Evolutionary conservation across 2,329 filamentous ascomycete species (phyloP).

Genomic region (Tolypocladium tundrense): DNA sequence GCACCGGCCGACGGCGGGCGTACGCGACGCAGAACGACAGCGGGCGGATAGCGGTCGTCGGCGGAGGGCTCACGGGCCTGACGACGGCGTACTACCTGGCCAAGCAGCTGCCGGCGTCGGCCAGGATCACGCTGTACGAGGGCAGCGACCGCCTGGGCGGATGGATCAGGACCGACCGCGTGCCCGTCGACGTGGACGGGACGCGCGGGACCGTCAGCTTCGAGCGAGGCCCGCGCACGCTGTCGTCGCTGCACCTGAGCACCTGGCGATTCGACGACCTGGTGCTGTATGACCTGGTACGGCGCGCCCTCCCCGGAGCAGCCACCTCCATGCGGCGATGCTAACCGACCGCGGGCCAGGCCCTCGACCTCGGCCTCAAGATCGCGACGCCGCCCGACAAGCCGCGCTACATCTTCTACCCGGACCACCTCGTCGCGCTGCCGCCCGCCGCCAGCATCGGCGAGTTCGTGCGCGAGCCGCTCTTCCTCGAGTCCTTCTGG

Average conservation of each 20-base stretch:
- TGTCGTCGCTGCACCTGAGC: conserved; percentile 42
- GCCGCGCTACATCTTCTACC: conserved; percentile 74
- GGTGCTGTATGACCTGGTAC: conserved; percentile 61
- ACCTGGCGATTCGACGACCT: conserved; percentile 45
- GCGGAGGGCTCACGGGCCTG: conserved; percentile 76
- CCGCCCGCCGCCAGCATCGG: conserved; percentile 18
- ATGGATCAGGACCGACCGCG: conserved; percentile 64
- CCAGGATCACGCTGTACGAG: conserved; percentile 76
- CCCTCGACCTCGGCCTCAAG: conserved; percentile 24
- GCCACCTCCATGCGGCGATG: conserved; percentile 3
- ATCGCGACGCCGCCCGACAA: conserved; percentile 38
- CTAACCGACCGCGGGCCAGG: conserved; percentile 12
- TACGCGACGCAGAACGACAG: conserved; percentile 12
- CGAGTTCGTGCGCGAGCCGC: conserved; percentile 18
- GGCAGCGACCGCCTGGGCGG: conserved; percentile 60
- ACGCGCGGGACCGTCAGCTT: conserved; percentile 53
- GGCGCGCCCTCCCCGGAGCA: no score
- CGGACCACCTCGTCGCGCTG: conserved; percentile 49
- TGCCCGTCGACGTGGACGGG: conserved; percentile 47
- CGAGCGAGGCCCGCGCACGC: conserved; percentile 73
- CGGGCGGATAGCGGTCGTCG: conserved; percentile 54
- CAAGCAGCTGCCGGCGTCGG: conserved; percentile 49
- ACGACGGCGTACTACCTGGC: conserved; percentile 68
- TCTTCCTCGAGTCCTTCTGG: conserved; percentile 20
- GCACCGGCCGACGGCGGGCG: background rate